Conservation (phyloP, 768 basidiomycete species). For the Boletus subparvulus region DNA sequence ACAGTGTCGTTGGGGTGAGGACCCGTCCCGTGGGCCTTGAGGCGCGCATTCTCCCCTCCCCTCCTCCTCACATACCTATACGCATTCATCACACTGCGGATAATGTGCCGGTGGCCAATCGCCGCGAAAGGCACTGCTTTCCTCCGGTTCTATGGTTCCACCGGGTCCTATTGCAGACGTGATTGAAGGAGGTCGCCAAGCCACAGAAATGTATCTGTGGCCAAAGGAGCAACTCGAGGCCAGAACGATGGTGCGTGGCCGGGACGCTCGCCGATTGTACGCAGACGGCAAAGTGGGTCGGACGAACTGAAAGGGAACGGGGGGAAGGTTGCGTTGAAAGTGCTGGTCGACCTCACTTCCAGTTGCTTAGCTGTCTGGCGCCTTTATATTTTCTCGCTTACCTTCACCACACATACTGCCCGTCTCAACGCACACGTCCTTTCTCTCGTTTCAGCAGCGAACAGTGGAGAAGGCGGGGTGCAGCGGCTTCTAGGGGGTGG, state of each 20-base stretch:
- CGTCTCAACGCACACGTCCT: not conserved
- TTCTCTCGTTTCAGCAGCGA: not conserved
- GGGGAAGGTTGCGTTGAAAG: not conserved
- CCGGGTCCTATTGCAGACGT: conserved; percentile 2
- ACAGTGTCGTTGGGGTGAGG: conserved; percentile 4
- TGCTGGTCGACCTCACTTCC: not conserved
- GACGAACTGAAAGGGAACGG: not conserved
- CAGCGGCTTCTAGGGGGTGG: not conserved
- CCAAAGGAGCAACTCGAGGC: conserved; percentile 1
- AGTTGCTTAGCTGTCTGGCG: not conserved
- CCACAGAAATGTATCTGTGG: conserved; percentile 16
- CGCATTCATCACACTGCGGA: not conserved
- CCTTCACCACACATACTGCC: not conserved
- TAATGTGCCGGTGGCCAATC: not conserved
- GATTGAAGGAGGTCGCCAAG: conserved; percentile 3
- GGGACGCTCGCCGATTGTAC: not conserved
- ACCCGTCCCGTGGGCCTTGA: conserved; percentile 7
- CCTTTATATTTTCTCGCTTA: not conserved
- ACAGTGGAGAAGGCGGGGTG: not conserved
- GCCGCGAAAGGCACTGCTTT: not conserved
- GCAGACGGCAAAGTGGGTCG: not conserved
- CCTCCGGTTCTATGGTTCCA: not conserved
- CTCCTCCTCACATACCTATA: not conserved
- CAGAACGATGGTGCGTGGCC: not conserved
- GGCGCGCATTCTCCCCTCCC: not conserved